Evolutionary conservation across 345 rosid genomes (phyloP).

Genomic region (Viola odorata): DNA sequence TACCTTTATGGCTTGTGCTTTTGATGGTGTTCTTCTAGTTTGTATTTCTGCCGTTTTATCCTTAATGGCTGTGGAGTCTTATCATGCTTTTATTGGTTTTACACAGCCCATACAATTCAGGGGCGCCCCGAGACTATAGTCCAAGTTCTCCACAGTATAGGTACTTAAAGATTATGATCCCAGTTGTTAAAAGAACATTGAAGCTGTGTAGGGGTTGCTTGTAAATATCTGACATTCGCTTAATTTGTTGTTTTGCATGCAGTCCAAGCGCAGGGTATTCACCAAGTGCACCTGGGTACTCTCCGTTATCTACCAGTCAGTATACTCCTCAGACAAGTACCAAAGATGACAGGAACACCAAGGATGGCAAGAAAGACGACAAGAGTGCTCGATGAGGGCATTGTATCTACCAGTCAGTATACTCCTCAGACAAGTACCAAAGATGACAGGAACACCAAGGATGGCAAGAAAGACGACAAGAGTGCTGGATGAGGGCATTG

Average conservation of each 20-base stretch:
- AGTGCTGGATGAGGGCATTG: slow-evolving; percentile 13
- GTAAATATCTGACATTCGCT: not conserved
- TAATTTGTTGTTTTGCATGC: slow-evolving; percentile 9
- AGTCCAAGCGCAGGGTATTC: slow-evolving; percentile 84
- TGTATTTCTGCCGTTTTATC: too few relatives aligned
- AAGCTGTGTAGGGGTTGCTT: not conserved
- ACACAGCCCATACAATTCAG: slow-evolving; percentile 68
- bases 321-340: slow-evolving; percentile 60
- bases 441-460: slow-evolving; percentile 37
- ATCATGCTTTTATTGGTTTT: not conserved
- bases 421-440: slow-evolving; percentile 59
- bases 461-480: slow-evolving; percentile 19
- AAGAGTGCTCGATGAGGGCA: slow-evolving; percentile 16
- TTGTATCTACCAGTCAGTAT: slow-evolving; percentile 71
- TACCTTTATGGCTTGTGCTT: not conserved
- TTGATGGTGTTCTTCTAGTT: not conserved
- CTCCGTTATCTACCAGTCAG: slow-evolving; percentile 77
- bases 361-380: slow-evolving; percentile 23
- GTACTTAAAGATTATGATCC: slow-evolving; percentile 18
- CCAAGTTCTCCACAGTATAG: slow-evolving; percentile 66
- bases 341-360: slow-evolving; percentile 40
- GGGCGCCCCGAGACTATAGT: slow-evolving; percentile 70
- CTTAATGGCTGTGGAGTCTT: not conserved
- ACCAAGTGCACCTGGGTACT: slow-evolving; percentile 75
- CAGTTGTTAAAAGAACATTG: not conserved